Percentiles rank a stretch among this genome's conserved stretches.
Evolutionary conservation across 2,329 filamentous ascomycete species (phyloP).

Genomic region (Venturia nashicola): DNA sequence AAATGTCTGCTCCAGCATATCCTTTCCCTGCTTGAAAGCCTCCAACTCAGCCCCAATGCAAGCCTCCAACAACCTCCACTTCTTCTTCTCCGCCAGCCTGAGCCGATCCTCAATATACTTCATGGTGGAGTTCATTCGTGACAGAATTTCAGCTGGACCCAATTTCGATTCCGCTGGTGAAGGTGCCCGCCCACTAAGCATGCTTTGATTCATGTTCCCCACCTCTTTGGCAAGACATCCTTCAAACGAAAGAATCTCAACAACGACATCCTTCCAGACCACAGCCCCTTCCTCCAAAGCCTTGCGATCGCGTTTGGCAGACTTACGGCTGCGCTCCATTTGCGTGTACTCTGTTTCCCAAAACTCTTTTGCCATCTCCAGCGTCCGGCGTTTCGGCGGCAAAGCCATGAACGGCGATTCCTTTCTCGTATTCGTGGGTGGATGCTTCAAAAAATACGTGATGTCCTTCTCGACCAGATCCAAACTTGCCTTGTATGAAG

Average conservation of each 20-base stretch:
- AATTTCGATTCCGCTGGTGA: background rate
- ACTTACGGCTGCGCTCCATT: constrained; percentile 41
- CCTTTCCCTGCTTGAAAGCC: constrained; percentile 49
- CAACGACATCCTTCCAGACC: constrained; percentile 53
- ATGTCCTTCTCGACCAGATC: constrained; percentile 54
- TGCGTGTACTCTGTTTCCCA: constrained; percentile 52
- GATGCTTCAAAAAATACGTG: constrained; percentile 43
- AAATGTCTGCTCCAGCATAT: constrained; percentile 37
- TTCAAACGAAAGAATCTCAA: constrained; percentile 53
- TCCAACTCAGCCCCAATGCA: constrained; percentile 64
- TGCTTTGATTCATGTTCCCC: constrained; percentile 13
- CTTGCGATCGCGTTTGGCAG: constrained; percentile 47
- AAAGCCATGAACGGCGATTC: constrained; percentile 44
- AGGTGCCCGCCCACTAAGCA: constrained; percentile 13
- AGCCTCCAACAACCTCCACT: constrained; percentile 65
- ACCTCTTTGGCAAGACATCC: constrained; percentile 41
- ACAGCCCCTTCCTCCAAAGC: constrained; percentile 56
- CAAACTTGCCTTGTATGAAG: constrained; percentile 56
- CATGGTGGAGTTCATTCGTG: constrained; percentile 45
- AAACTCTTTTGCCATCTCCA: constrained; percentile 59
- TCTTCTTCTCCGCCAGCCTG: constrained; percentile 43
- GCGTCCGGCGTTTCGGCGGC: constrained; percentile 51
- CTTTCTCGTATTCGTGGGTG: constrained; percentile 30
- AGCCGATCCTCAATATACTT: constrained; percentile 42
- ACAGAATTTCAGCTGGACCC: constrained; percentile 28